These are phyloP conservation scores for Rhizopus delemar DNA, from an alignment of 371 early-diverging fungal genomes.

Conservation along the genomic window DNA sequence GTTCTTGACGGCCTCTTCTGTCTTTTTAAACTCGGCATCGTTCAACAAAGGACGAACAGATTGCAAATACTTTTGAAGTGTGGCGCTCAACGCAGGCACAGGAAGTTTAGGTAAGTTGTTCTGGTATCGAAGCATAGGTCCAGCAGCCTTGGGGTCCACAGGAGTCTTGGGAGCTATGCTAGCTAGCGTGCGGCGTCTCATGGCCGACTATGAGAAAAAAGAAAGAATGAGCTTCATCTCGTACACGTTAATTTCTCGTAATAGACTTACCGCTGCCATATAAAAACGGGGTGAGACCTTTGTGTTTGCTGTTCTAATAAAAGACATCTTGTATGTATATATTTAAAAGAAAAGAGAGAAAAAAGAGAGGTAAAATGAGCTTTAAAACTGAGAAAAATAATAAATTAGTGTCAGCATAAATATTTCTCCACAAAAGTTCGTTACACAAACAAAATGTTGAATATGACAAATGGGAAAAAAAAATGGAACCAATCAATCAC, in stretches of 20 bases:
- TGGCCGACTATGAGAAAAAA: constrained; percentile 1
- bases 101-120: constrained; percentile 81
- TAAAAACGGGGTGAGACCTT: constrained; percentile 21
- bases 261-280: constrained; percentile 24
- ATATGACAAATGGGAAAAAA: constrained; percentile 12
- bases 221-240: not conserved
- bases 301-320: constrained; percentile 17
- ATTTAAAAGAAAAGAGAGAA: constrained; percentile 8
- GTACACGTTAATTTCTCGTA: not conserved
- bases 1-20: constrained; percentile 72
- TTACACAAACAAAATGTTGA: constrained; percentile 8
- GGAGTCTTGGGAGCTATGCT: constrained; percentile 43
- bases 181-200: not conserved
- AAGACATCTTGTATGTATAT: constrained; percentile 15
- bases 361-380: constrained; percentile 11
- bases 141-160: constrained; percentile 47
- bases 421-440: constrained; percentile 1
- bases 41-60: constrained; percentile 76
- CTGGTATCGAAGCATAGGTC: constrained; percentile 71
- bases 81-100: constrained; percentile 84
- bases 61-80: constrained; percentile 76
- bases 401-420: constrained; percentile 28
- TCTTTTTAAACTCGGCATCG: constrained; percentile 71
- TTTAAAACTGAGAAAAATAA: constrained; percentile 8
- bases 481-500: constrained; percentile 2